A percentile compares a stretch with the other conserved stretches of the same genome.
Evolutionary conservation across 148 eudicot species (phyloP).

Genomic region (Persicaria maculosa): DNA sequence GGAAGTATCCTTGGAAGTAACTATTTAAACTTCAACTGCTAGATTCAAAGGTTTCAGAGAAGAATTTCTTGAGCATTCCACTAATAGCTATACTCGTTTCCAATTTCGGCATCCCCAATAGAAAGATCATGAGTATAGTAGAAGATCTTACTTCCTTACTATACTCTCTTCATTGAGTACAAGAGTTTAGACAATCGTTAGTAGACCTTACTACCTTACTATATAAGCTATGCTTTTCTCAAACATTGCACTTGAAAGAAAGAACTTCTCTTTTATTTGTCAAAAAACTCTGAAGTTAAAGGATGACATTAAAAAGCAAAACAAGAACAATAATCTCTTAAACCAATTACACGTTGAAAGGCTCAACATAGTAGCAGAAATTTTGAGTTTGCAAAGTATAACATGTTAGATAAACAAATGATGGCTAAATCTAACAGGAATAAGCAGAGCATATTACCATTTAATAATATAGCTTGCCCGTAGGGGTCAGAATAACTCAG

Average conservation of each 20-base stretch:
- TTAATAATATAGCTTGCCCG: slow-evolving; percentile 79
- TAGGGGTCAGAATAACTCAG: slow-evolving; percentile 67
- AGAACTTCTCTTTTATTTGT: neutral
- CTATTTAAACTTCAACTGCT: neutral
- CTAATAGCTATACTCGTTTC: too few species aligned
- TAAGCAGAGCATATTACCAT: slow-evolving; percentile 41
- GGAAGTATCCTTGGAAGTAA: neutral
- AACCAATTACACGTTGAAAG: neutral
- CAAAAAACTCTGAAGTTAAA: neutral
- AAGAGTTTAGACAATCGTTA: too few species aligned
- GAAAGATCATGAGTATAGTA: too few species aligned
- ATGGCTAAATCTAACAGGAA: neutral
- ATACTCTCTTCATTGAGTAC: too few species aligned
- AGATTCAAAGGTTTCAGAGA: neutral
- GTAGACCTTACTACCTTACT: too few species aligned
- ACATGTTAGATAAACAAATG: neutral
- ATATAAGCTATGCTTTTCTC: neutral
- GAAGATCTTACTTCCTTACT: too few species aligned
- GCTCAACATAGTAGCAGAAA: neutral
- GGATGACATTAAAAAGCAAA: neutral
- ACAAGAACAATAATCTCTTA: neutral
- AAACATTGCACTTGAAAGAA: neutral
- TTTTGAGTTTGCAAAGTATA: neutral
- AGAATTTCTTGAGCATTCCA: neutral
- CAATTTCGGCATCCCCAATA: too few species aligned